phyloP scores from a whole-genome alignment of 2,329 filamentous ascomycete species.

The Nemania abortiva region DNA sequence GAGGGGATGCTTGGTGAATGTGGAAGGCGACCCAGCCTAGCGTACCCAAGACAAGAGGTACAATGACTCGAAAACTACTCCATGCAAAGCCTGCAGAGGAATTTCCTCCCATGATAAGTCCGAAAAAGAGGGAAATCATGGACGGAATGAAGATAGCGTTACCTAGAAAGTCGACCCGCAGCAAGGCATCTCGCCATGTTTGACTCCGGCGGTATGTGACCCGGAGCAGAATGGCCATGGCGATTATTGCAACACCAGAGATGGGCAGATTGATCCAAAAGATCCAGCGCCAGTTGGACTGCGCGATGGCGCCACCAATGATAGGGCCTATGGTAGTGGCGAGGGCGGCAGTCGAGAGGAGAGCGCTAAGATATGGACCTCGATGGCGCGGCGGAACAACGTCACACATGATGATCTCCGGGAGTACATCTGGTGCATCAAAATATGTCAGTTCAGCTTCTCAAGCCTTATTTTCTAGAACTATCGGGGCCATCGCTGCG shows the following conservation, averaged over 20 bases:
- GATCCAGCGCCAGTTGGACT: constrained; percentile 1
- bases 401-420: constrained; percentile 5
- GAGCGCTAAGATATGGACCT: not conserved
- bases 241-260: not conserved
- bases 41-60: not conserved
- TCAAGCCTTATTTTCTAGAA: too few relatives aligned
- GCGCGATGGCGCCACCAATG: constrained; percentile 6
- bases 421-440: too few relatives aligned
- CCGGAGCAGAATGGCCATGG: not conserved
- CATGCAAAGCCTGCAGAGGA: not conserved
- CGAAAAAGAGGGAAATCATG: not conserved
- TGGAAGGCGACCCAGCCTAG: not conserved
- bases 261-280: constrained; percentile 3
- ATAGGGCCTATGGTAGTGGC: constrained; percentile 1
- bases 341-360: not conserved
- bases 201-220: not conserved
- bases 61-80: not conserved
- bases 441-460: too few relatives aligned
- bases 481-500: too few relatives aligned
- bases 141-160: constrained; percentile 1
- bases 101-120: not conserved
- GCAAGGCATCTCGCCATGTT: not conserved
- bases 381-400: not conserved
- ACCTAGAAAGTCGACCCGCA: constrained; percentile 1
- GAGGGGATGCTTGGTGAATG: not conserved